Evolutionary conservation across 208 protist genomes (phyloP).

Genomic region (Porcisia deanei): DNA sequence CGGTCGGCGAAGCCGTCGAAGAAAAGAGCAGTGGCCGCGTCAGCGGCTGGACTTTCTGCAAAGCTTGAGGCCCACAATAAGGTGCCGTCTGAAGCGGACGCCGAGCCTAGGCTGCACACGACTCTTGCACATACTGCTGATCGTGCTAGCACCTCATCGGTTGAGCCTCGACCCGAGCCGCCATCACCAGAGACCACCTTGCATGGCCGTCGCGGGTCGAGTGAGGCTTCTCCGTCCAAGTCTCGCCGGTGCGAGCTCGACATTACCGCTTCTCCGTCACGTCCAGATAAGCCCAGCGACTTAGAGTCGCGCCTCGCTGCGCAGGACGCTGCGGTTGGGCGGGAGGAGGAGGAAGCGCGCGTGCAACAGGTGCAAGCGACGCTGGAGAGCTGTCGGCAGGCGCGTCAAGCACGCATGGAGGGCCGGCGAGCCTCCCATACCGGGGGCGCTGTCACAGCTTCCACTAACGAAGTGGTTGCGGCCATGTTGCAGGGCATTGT

Average conservation of each 20-base stretch:
- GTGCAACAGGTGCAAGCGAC: constrained; percentile 15
- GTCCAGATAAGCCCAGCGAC: constrained; percentile 1
- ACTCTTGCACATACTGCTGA: constrained; percentile 4
- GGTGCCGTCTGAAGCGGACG: constrained; percentile 7
- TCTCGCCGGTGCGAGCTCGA: constrained; percentile 35
- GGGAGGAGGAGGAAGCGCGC: constrained; percentile 20
- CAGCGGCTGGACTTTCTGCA: background rate
- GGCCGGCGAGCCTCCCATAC: constrained; percentile 1
- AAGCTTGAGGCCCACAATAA: constrained; percentile 7
- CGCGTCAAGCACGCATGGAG: constrained; percentile 4
- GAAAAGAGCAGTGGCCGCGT: background rate
- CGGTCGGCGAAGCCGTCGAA: constrained; percentile 1
- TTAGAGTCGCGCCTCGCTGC: constrained; percentile 12
- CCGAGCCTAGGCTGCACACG: constrained; percentile 12
- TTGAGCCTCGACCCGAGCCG: background rate
- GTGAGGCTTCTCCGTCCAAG: constrained; percentile 31
- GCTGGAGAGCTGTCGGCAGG: constrained; percentile 20
- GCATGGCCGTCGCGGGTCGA: constrained; percentile 3
- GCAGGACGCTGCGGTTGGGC: constrained; percentile 18
- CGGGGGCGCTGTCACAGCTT: constrained; percentile 4
- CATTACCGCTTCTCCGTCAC: constrained; percentile 19
- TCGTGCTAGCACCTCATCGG: background rate
- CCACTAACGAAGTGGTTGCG: constrained; percentile 38
- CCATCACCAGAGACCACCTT: constrained; percentile 20
- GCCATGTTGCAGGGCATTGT: constrained; percentile 66